Base-by-base conservation (phyloP, 2,329 filamentous ascomycete species). In the Truncatella angustata region DNA sequence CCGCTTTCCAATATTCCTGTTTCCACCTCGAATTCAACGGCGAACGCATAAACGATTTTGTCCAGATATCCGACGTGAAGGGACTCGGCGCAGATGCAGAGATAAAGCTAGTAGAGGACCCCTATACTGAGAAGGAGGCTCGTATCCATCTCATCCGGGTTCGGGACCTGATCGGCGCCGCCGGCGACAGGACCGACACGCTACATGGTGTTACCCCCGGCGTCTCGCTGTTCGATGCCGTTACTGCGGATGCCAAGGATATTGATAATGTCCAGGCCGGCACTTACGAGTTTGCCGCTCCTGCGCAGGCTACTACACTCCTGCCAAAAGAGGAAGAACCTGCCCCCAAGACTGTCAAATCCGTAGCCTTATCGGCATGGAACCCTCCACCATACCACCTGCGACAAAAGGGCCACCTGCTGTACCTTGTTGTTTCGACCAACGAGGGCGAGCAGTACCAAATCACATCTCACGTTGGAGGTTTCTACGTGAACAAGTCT, bases 81-180 rank as follows among this genome's bases (percentile, higher is more conserved):
- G 91, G 84, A 52, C 81, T 99, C 51, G 82, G 84, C 49, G 73
- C 87, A 30, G 86, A 91, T 56, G 88, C 92, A 32, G 88, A 92
- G 64, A 81, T 97, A 53, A 82, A 81, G 50, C 75, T 99, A 61
- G 85, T 97, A 50, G 88, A 97, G 73, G 94, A 99, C 66, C 90
- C 95, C 42, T 99, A 99, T 71, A 99, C 91, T 39, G 94, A 99
- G 76, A 97, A 96, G 76, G 94, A 99, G 74, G 93, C 94, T 26
- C 87, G 95, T 59, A 88, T 99, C 78, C 94, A 99, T 72, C 77
- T 97, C 58, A 85, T 99, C 49, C 83, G 94, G 59, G 87, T 96
- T 56, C 83, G 94, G 57, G 94, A 99, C 68, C 81, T 99, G 59
- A 91, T 99, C 62, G 94, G 94, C 45, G 93, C 93, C 62, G 86